phyloP scores from a whole-genome alignment of 495 filamentous ascomycete species.

The Aspergillus asperescens region DNA sequence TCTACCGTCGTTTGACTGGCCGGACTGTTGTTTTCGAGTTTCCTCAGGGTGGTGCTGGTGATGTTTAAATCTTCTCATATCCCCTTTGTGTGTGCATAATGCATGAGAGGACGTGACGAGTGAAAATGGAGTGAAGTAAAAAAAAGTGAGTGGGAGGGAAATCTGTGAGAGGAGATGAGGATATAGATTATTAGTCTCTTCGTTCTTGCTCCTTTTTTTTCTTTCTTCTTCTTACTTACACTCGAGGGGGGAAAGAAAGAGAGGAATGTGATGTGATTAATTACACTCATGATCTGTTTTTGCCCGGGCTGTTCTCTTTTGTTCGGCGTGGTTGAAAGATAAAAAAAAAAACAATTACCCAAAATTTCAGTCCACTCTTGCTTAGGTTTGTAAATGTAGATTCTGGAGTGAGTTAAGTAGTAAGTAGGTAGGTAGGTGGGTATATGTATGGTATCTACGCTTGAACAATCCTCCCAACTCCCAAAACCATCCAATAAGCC shows the following conservation, averaged over 20 bases:
- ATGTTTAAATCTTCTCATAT: constrained; percentile 62
- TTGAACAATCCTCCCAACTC: constrained; percentile 65
- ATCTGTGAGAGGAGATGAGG: no score
- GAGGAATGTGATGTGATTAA: constrained; percentile 18
- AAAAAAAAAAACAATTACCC: constrained; percentile 10
- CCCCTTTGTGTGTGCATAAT: constrained; percentile 6
- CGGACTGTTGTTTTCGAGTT: constrained; percentile 96
- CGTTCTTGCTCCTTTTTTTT: neutral
- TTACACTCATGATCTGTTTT: constrained; percentile 21
- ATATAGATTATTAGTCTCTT: no score
- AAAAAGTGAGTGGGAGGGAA: neutral
- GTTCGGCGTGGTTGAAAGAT: constrained; percentile 21
- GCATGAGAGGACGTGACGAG: neutral
- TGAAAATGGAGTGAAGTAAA: neutral
- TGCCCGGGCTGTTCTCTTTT: constrained; percentile 17
- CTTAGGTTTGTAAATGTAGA: neutral
- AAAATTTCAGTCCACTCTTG: neutral
- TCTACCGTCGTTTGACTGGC: constrained; percentile 93
- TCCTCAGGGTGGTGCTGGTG: constrained; percentile 68
- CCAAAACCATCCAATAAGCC: constrained; percentile 92
- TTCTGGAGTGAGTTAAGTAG: neutral
- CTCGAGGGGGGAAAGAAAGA: constrained; percentile 1
- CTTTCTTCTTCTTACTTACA: neutral
- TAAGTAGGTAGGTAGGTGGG: neutral
- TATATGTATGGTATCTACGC: neutral